Base-by-base conservation (phyloP, 306 rosid species). In the Pyrus pyrifolia region DNA sequence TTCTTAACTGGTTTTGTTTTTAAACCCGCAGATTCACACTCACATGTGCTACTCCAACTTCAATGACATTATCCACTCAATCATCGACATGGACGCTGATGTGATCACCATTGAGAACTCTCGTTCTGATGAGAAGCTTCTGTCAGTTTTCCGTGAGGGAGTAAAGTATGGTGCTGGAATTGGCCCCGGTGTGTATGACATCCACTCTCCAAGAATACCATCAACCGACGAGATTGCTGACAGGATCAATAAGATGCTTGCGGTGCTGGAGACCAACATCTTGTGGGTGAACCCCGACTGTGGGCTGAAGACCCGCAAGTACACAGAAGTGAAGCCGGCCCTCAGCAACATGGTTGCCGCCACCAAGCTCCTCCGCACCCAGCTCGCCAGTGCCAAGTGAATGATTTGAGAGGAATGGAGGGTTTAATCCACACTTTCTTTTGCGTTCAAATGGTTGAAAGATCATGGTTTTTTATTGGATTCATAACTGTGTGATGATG, bases 21-120 rank as follows among this genome's bases (percentile, higher is more conserved):
- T 1, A 21, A 70, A 70, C 70, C 64, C 11, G 74, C 96, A 93
- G 98, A 91, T 93, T 82, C 98, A 93, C 88, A 93, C 98, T 27
- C 98, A 93, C 91, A 93, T 93, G 98, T 93, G 98, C 86, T 93
- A 93, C 82, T 93, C 98, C 17, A 85, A 93, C 97, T 93, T 93
- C 83, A 93, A 93, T 70, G 97, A 93, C 88, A 93, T 93, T 74
- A 93, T 93, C 84, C 97, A 93, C 86, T 93, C 97, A 0, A 93
- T 93, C 81, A 93, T 93, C 6, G 84, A 93, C 52, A 93, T 93
- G 97, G 97, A 93, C 71, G 97, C 97, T 11, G 97, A 93, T 55
- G 97, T 93, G 61, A 93, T 93, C 86, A 93, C 97, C 76, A 93
- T 93, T 58, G 97, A 93, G 94, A 93, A 93, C 84, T 93, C 97